Evolutionary conservation across 129 eudicot genomes (phyloP).

Genomic region (Lactuca sativa): DNA sequence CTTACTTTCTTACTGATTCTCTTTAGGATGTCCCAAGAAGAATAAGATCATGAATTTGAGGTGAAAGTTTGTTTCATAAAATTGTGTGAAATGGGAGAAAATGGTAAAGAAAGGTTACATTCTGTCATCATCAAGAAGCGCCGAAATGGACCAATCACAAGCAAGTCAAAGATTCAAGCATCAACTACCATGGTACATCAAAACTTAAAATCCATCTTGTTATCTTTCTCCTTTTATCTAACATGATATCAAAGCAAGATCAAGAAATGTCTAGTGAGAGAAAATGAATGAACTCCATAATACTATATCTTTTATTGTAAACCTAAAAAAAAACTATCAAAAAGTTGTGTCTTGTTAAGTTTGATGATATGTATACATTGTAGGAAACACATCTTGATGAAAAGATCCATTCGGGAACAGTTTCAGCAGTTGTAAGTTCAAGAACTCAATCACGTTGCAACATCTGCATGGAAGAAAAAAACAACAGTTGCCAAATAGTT

Average conservation of each 20-base stretch:
- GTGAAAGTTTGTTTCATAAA: constrained; percentile 13
- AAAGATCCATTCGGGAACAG: constrained; percentile 45
- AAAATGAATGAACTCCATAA: no score
- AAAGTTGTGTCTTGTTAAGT: not conserved
- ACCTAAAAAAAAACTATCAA: not conserved
- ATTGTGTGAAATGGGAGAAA: constrained; percentile 50
- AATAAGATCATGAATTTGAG: constrained; percentile 18
- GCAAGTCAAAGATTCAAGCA: constrained; percentile 71
- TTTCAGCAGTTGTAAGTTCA: constrained; percentile 43
- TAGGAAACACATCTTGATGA: constrained; percentile 61
- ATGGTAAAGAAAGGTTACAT: constrained; percentile 34
- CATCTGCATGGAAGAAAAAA: constrained; percentile 49
- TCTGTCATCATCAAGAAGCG: constrained; percentile 40
- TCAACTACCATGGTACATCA: constrained; percentile 62
- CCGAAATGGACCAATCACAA: constrained; percentile 45
- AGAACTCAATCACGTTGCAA: constrained; percentile 47
- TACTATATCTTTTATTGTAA: not conserved
- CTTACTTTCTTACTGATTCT: constrained; percentile 11
- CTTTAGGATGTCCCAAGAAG: constrained; percentile 15
- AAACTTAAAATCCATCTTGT: constrained; percentile 4
- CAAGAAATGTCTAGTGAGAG: no score
- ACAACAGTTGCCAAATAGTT: constrained; percentile 67
- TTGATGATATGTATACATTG: constrained; percentile 10
- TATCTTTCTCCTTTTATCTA: no score
- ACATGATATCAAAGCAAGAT: not conserved